Percentiles rank a stretch among this genome's conserved stretches.
Conservation (phyloP, 2,329 filamentous ascomycete species). For the Aspergillus amoenus region DNA sequence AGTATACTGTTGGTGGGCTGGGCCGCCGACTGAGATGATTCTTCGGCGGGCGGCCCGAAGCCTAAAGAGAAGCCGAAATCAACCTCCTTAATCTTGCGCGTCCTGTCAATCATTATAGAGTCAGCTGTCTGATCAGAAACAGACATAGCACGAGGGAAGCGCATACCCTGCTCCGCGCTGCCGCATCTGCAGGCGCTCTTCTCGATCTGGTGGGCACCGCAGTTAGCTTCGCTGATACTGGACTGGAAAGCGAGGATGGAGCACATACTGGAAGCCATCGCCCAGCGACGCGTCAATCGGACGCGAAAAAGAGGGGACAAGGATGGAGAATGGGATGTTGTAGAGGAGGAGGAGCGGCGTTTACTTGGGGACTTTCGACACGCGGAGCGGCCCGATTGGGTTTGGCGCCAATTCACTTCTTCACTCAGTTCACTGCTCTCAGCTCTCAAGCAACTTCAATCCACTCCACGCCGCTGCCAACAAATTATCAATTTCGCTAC, state of each 20-base stretch:
- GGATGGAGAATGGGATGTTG: neutral
- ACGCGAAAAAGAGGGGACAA: conserved; percentile 17
- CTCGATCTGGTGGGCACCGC: conserved; percentile 42
- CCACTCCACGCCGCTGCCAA: too few species aligned
- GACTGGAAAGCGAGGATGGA: too few species aligned
- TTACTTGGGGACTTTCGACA: conserved; percentile 1
- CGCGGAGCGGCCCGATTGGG: conserved; percentile 19
- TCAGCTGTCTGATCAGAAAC: conserved; percentile 16
- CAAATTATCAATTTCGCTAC: too few species aligned
- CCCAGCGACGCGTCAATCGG: conserved; percentile 31
- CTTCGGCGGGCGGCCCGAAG: conserved; percentile 21
- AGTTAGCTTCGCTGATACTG: neutral
- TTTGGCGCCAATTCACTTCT: conserved; percentile 19
- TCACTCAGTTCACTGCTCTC: neutral
- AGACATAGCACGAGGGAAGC: conserved; percentile 20
- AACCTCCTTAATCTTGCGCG: conserved; percentile 47
- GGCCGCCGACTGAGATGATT: conserved; percentile 25
- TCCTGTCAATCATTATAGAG: conserved; percentile 32
- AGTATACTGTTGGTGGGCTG: conserved; percentile 22
- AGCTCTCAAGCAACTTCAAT: neutral
- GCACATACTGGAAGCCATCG: conserved; percentile 41
- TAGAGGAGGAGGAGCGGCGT: conserved; percentile 10
- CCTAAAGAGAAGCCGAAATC: conserved; percentile 54
- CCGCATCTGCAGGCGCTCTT: conserved; percentile 57
- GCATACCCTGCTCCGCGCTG: conserved; percentile 58